Base-by-base conservation (phyloP, 1,284 basidiomycete genomes). In the Leucocoprinus gongylophorus region DNA sequence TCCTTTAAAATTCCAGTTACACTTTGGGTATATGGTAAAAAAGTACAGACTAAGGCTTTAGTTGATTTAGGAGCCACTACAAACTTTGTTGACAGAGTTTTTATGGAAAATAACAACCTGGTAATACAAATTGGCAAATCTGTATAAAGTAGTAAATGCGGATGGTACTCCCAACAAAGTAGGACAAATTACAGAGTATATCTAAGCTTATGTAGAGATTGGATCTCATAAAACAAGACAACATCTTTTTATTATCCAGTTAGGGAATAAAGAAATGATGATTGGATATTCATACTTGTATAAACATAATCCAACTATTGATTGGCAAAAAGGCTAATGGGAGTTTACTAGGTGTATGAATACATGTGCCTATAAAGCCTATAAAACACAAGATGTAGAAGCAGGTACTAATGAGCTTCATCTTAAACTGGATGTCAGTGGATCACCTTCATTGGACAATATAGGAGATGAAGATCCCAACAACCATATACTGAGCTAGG, bases 241-340 rank as follows among this genome's bases (percentile, higher is more conserved):
- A 32, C 51, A 46, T 47, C 53, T 54, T 12, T 54, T 51, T 51
- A 49, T 54, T 20, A 54, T 42, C 28, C 7, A 54, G 2, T 28
- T 54, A 5, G 53, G 53, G 18, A 45, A 51, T 35, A 54, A 54
- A 33, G 49, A 51, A 15, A 47, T 54, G 50, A 51, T 54, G 33
- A 46, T 54, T 47, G 53, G 53, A 1, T 54, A 54, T 0, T 47
- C 17, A 35, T 47, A 47, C 35, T 47, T 47, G 30, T 33, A 33
- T 33, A 33, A 33, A 10, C 32, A 18, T n/a, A 29, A 29, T 45
- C 17, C n/a, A 12, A 26, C 3, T 13, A 23, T 18, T n/a, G 23
- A 32, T 47, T 32, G 46, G 32, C 13, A 18, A 47, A 37, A 32
- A 32, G 13, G 32, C 8, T 6, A 32, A 37, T 33, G 9, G 46